Evolutionary conservation across 2,329 filamentous ascomycete species (phyloP).

Genomic region (Alternaria triticina): DNA sequence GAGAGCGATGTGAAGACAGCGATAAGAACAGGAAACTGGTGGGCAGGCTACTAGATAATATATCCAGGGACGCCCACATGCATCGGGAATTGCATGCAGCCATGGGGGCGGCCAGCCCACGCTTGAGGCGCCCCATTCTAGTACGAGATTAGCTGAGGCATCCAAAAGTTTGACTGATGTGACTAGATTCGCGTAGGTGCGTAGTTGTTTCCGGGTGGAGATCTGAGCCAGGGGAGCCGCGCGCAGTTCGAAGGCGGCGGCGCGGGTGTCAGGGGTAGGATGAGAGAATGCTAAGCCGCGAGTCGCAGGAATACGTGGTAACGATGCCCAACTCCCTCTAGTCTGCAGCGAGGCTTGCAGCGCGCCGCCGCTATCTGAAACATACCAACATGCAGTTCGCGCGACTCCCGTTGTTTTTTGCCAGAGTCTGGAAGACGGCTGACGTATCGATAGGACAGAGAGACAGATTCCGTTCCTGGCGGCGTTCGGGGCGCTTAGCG

Average conservation of each 20-base stretch:
- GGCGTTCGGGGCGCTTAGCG: slow-evolving; percentile 26
- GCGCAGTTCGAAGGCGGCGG: slow-evolving; percentile 20
- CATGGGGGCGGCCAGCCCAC: slow-evolving; percentile 16
- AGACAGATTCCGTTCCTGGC: slow-evolving; percentile 20
- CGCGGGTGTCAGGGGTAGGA: slow-evolving; percentile 25
- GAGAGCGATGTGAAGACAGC: slow-evolving; percentile 8
- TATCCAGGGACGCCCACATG: slow-evolving; percentile 23
- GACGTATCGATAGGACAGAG: slow-evolving; percentile 26
- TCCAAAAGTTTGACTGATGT: slow-evolving; percentile 14
- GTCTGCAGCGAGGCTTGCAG: not conserved
- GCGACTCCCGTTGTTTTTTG: slow-evolving; percentile 13
- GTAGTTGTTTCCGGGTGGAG: slow-evolving; percentile 18
- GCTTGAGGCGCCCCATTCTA: slow-evolving; percentile 16
- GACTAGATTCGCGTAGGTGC: slow-evolving; percentile 21
- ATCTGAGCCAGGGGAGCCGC: slow-evolving; percentile 27
- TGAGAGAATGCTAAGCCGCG: slow-evolving; percentile 14
- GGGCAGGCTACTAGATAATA: slow-evolving; percentile 23
- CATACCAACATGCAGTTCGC: slow-evolving; percentile 5
- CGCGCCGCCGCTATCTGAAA: slow-evolving; percentile 4
- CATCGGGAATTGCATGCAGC: slow-evolving; percentile 24
- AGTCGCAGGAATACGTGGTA: not conserved
- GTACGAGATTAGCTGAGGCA: slow-evolving; percentile 16
- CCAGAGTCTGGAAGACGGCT: not conserved
- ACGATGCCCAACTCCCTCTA: not conserved
- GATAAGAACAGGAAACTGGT: slow-evolving; percentile 27